These are phyloP conservation scores for Sonneratia alba DNA, from an alignment of 345 rosid species.

Conservation along the genomic window DNA sequence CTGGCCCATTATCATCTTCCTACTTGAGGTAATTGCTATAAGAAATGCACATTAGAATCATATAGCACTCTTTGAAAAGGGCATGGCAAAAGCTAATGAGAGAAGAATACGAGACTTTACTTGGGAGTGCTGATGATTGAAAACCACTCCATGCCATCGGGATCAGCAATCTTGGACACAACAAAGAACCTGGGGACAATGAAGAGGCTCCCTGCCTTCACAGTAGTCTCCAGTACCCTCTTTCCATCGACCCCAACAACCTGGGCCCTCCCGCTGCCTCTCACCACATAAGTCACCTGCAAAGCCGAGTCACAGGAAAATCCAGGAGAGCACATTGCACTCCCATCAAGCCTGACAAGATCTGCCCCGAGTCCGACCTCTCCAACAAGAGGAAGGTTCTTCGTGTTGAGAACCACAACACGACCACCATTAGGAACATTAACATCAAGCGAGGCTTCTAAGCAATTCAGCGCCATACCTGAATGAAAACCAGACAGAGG, in stretches of 20 bases:
- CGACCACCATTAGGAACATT: slow-evolving; percentile 69
- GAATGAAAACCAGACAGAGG: not conserved
- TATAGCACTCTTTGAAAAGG: too few species aligned
- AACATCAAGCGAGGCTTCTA: slow-evolving; percentile 77
- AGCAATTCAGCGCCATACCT: slow-evolving; percentile 31
- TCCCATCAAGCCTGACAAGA: slow-evolving; percentile 63
- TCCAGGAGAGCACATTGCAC: slow-evolving; percentile 95
- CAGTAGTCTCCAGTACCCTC: slow-evolving; percentile 59
- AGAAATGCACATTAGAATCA: not conserved
- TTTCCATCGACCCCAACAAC: slow-evolving; percentile 66
- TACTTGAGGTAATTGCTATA: too few species aligned
- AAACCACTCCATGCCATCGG: slow-evolving; percentile 86
- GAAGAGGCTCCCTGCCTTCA: slow-evolving; percentile 63
- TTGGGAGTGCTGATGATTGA: slow-evolving; percentile 81
- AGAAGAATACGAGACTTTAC: slow-evolving; percentile 21
- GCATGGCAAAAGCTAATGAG: too few species aligned
- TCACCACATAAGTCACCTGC: slow-evolving; percentile 75
- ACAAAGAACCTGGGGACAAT: slow-evolving; percentile 86
- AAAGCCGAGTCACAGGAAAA: slow-evolving; percentile 87
- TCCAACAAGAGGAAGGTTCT: slow-evolving; percentile 78
- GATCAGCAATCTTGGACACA: slow-evolving; percentile 82
- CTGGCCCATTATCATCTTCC: too few species aligned
- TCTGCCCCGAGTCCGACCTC: slow-evolving; percentile 88
- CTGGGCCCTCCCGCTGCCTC: slow-evolving; percentile 73
- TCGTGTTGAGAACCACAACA: slow-evolving; percentile 73